Conservation (phyloP, 192 early-diverging fungal genomes). For the Mortierella antarctica region DNA sequence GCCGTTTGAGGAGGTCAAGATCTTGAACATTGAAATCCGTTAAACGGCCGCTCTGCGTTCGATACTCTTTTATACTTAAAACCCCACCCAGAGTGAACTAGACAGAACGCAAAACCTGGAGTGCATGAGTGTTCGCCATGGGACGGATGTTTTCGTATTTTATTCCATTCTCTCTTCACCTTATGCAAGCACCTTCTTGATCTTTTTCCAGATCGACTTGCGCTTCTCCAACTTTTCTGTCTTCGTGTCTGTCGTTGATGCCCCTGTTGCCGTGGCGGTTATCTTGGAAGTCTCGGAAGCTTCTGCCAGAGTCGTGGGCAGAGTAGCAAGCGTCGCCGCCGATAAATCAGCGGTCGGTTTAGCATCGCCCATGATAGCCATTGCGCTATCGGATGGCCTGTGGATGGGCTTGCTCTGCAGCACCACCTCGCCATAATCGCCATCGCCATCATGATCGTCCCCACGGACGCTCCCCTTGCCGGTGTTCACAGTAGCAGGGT, state of each 20-base stretch:
- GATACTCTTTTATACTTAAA: too few relatives aligned
- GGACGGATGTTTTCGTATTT: background rate
- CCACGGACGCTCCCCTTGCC: background rate
- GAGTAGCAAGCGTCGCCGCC: background rate
- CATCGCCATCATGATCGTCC: conserved; percentile 5
- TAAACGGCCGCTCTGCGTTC: conserved; percentile 21
- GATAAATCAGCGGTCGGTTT: conserved; percentile 6
- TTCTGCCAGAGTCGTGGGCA: background rate
- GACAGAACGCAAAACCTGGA: background rate
- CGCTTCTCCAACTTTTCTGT: conserved; percentile 35
- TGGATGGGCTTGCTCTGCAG: conserved; percentile 8
- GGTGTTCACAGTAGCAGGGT: background rate
- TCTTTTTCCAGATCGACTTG: conserved; percentile 43
- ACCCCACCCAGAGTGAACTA: too few relatives aligned
- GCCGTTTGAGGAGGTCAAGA: conserved; percentile 85
- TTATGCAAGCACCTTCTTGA: conserved; percentile 40
- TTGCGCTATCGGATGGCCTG: background rate
- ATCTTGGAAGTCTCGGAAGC: background rate
- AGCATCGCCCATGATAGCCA: background rate
- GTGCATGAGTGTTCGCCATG: background rate
- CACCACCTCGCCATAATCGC: background rate
- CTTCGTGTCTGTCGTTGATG: background rate
- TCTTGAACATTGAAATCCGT: conserved; percentile 82
- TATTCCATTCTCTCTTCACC: background rate
- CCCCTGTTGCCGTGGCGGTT: background rate